Conservation (phyloP, 805 yeast genomes). For the Starmerella stigmatis region DNA sequence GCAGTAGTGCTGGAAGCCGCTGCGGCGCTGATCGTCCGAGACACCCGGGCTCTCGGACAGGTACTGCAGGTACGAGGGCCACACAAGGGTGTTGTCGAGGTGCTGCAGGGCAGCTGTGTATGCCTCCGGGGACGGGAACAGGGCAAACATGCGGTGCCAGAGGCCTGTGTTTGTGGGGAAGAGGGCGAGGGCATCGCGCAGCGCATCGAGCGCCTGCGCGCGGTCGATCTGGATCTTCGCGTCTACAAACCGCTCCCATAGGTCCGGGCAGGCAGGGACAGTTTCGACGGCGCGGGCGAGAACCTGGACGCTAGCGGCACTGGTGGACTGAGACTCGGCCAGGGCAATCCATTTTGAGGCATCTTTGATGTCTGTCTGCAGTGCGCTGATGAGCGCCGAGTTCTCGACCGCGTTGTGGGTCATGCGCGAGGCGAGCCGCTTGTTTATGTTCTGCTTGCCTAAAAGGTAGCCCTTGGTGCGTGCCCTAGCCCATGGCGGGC, state of each 20-base stretch:
- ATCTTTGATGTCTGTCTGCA: conserved; percentile 6
- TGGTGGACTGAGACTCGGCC: conserved; percentile 8
- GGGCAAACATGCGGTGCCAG: conserved; percentile 13
- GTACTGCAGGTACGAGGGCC: conserved; percentile 45
- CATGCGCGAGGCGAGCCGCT: neutral
- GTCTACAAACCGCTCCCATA: conserved; percentile 8
- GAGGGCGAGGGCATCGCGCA: conserved; percentile 12
- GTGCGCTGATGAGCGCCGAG: conserved; percentile 3
- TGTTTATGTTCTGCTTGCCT: neutral
- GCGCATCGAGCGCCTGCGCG: neutral
- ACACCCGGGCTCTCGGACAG: conserved; percentile 28
- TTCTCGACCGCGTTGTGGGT: conserved; percentile 7
- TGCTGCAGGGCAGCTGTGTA: conserved; percentile 43
- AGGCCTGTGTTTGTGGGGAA: conserved; percentile 11
- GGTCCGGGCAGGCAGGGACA: conserved; percentile 8
- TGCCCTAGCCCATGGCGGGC: neutral
- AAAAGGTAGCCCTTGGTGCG: neutral
- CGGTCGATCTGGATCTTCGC: neutral
- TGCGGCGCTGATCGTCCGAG: neutral
- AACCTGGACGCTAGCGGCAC: conserved; percentile 1
- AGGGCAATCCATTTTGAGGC: conserved; percentile 11
- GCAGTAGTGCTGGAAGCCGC: conserved; percentile 1
- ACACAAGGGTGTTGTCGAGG: conserved; percentile 45
- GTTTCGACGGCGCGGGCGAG: conserved; percentile 16
- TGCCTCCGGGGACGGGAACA: conserved; percentile 29